A percentile compares a stretch with the other conserved stretches of the same genome.
These are phyloP conservation scores for Tillandsia leiboldiana DNA, from an alignment of 176 grass and related monocot genomes.

Conservation along the genomic window DNA sequence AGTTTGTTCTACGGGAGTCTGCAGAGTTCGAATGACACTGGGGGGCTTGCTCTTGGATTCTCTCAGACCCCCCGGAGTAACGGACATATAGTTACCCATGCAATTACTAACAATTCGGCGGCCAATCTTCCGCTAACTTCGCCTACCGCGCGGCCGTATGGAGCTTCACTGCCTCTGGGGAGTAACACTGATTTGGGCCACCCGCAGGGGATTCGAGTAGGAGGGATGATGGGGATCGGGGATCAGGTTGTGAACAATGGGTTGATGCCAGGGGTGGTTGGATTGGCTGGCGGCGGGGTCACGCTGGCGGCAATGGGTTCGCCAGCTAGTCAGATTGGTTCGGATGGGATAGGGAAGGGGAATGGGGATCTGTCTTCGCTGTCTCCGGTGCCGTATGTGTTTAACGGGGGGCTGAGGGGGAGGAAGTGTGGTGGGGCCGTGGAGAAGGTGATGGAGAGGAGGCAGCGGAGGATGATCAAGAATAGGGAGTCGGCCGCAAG, in stretches of 20 bases:
- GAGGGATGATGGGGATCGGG: constrained; percentile 30
- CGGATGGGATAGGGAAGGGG: constrained; percentile 35
- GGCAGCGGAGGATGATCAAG: constrained; percentile 94
- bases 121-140: constrained; percentile 5
- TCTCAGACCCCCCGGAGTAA: not conserved
- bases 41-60: constrained; percentile 3
- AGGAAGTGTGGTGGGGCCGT: constrained; percentile 37
- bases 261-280: constrained; percentile 29
- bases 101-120: constrained; percentile 16
- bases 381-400: constrained; percentile 41
- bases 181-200: constrained; percentile 1
- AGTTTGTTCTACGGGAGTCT: constrained; percentile 36
- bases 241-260: constrained; percentile 28
- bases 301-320: constrained; percentile 16
- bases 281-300: constrained; percentile 23
- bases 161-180: not conserved
- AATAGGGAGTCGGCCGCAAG: constrained; percentile 82
- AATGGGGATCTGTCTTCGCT: constrained; percentile 45
- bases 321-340: constrained; percentile 11
- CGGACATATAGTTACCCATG: not conserved
- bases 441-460: constrained; percentile 84
- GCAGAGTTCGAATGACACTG: not conserved
- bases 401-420: constrained; percentile 44
- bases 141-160: not conserved
- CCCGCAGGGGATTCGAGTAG: constrained; percentile 1